Evolutionary conservation across 1,139 yeast genomes (phyloP).

Genomic region (Eremothecium coryli): DNA sequence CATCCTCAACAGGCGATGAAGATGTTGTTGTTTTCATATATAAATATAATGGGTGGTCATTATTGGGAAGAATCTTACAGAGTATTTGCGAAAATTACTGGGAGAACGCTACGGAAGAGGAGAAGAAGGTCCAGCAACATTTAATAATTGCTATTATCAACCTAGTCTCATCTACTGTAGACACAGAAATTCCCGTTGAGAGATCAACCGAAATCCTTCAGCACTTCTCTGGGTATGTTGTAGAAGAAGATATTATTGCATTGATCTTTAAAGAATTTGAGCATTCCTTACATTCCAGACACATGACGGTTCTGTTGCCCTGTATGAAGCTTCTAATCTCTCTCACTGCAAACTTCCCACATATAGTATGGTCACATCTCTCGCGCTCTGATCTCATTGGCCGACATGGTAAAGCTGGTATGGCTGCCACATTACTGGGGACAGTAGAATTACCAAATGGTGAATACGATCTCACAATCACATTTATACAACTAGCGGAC

Average conservation of each 20-base stretch:
- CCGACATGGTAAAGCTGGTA: slow-evolving; percentile 60
- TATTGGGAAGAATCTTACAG: slow-evolving; percentile 68
- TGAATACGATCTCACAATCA: slow-evolving; percentile 52
- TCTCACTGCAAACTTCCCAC: slow-evolving; percentile 43
- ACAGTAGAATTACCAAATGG: slow-evolving; percentile 67
- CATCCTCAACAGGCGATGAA: slow-evolving; percentile 33
- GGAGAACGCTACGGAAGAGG: slow-evolving; percentile 26
- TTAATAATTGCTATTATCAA: slow-evolving; percentile 42
- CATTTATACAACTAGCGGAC: slow-evolving; percentile 47
- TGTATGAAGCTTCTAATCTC: slow-evolving; percentile 45
- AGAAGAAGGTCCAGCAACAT: slow-evolving; percentile 28
- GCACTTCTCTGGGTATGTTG: slow-evolving; percentile 49
- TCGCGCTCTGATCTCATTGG: slow-evolving; percentile 59
- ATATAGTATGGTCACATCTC: slow-evolving; percentile 72
- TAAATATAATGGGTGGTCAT: slow-evolving; percentile 78
- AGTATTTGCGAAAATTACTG: slow-evolving; percentile 42
- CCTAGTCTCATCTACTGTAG: slow-evolving; percentile 42
- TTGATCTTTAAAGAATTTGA: slow-evolving; percentile 59
- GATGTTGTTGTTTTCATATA: slow-evolving; percentile 63
- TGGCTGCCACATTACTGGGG: slow-evolving; percentile 54
- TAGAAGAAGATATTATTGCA: slow-evolving; percentile 61
- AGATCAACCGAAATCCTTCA: slow-evolving; percentile 38
- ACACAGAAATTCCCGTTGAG: slow-evolving; percentile 34
- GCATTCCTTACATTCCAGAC: slow-evolving; percentile 52
- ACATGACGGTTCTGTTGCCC: slow-evolving; percentile 39